phyloP scores from a whole-genome alignment of 495 filamentous ascomycete species.

The Aspergillus sclerotioniger region DNA sequence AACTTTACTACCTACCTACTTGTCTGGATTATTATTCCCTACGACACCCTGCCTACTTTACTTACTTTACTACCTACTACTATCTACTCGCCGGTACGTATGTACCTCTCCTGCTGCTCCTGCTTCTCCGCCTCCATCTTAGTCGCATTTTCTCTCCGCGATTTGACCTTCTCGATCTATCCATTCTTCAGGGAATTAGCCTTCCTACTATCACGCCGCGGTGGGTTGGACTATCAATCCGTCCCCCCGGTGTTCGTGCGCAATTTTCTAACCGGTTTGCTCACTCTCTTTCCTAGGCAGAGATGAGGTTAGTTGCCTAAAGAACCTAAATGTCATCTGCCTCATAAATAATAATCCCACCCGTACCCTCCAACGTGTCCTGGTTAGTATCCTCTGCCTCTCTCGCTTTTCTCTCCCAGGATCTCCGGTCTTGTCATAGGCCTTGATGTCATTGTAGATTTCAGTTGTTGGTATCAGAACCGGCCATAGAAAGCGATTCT shows the following conservation, averaged over 20 bases:
- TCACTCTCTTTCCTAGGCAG: conserved; percentile 3
- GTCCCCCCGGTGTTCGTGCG: not conserved
- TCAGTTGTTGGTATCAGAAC: too few relatives aligned
- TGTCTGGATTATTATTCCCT: not conserved
- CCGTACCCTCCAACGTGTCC: not conserved
- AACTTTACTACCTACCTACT: not conserved
- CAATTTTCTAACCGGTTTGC: conserved; percentile 4
- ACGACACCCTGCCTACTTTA: not conserved
- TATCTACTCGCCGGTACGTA: not conserved
- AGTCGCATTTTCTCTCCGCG: not conserved
- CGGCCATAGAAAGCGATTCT: too few relatives aligned
- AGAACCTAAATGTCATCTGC: conserved; percentile 5
- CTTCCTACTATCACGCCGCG: conserved; percentile 1
- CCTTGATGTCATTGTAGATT: not conserved
- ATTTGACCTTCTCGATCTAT: not conserved
- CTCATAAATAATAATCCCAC: conserved; percentile 5
- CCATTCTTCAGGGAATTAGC: conserved; percentile 1
- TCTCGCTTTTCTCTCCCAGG: not conserved
- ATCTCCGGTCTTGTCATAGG: not conserved
- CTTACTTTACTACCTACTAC: not conserved
- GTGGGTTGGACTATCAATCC: conserved; percentile 1
- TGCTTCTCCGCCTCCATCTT: not conserved
- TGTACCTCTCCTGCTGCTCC: not conserved
- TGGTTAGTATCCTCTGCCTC: not conserved
- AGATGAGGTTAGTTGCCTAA: conserved; percentile 9